Conservation (phyloP, 257 asterid species). For the Scutellaria minor region DNA sequence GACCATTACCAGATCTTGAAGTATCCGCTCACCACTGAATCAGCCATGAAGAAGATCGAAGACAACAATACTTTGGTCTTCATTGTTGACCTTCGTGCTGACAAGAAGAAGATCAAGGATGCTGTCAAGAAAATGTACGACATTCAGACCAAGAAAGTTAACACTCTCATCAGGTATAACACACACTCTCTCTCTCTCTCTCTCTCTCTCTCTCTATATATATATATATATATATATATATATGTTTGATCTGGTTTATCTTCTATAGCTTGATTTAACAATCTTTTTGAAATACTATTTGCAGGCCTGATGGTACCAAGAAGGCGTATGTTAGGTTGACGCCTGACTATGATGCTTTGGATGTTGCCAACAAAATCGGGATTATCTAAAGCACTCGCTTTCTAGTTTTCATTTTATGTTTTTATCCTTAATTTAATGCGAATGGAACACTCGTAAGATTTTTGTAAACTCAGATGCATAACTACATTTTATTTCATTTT, state of each 20-base stretch:
- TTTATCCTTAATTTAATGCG: not conserved
- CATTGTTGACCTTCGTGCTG: slow-evolving; percentile 57
- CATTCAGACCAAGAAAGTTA: slow-evolving; percentile 54
- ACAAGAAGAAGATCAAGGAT: slow-evolving; percentile 58
- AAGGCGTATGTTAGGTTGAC: slow-evolving; percentile 65
- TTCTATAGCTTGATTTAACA: too few relatives aligned
- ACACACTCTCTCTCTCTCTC: not conserved
- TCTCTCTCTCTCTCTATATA: not conserved
- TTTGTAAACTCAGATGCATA: slow-evolving; percentile 30
- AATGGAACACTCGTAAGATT: slow-evolving; percentile 11
- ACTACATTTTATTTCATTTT: slow-evolving; percentile 23
- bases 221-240: too few relatives aligned
- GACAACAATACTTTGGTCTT: slow-evolving; percentile 61
- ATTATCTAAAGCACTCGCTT: slow-evolving; percentile 36
- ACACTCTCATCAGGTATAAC: slow-evolving; percentile 58
- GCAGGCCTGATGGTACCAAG: slow-evolving; percentile 67
- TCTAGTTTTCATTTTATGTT: not conserved
- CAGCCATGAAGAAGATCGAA: slow-evolving; percentile 62
- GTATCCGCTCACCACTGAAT: slow-evolving; percentile 57
- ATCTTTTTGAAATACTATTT: not conserved
- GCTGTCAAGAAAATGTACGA: slow-evolving; percentile 63
- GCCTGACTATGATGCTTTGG: slow-evolving; percentile 58
- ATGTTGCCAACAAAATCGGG: slow-evolving; percentile 61
- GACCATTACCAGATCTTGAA: slow-evolving; percentile 54
- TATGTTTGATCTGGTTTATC: not conserved